phyloP scores from a whole-genome alignment of 225 moss, liverwort and hornwort genomes.

The Lunularia cruciata region DNA sequence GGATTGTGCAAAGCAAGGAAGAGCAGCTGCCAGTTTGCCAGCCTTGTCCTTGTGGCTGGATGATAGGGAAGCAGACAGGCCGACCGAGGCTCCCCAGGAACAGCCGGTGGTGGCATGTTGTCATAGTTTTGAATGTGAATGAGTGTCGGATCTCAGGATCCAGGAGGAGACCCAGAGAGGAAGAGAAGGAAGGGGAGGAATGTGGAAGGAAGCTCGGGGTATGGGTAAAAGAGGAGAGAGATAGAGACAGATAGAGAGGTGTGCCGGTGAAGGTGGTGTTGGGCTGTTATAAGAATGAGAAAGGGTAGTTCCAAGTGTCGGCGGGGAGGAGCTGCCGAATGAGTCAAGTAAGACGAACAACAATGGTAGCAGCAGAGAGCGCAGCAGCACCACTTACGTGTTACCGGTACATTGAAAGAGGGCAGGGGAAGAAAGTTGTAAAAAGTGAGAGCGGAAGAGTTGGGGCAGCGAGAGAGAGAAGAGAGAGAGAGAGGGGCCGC shows the following conservation, averaged over 20 bases:
- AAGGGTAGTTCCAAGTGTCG: background rate
- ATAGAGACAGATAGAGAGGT: background rate
- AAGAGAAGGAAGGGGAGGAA: background rate
- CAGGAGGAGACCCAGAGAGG: background rate
- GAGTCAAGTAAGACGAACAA: background rate
- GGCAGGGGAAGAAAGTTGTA: background rate
- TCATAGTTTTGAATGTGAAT: conserved; percentile 17
- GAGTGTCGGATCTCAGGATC: background rate
- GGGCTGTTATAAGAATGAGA: background rate
- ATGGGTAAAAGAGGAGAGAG: background rate
- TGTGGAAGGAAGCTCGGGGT: background rate
- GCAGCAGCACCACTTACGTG: background rate
- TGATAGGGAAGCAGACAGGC: background rate
- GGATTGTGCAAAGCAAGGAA: too few species aligned
- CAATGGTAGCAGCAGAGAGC: too few species aligned
- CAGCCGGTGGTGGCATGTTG: conserved; percentile 5
- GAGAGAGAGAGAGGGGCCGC: background rate
- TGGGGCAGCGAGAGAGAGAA: background rate
- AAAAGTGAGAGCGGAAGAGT: background rate
- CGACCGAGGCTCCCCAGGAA: background rate
- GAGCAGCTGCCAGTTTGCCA: background rate
- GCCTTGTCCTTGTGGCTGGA: background rate
- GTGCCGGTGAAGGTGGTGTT: background rate
- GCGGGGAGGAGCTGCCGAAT: background rate
- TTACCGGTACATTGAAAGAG: background rate